These are phyloP conservation scores for Paxillus involutus DNA, from an alignment of 768 basidiomycete genomes.

Conservation along the genomic window DNA sequence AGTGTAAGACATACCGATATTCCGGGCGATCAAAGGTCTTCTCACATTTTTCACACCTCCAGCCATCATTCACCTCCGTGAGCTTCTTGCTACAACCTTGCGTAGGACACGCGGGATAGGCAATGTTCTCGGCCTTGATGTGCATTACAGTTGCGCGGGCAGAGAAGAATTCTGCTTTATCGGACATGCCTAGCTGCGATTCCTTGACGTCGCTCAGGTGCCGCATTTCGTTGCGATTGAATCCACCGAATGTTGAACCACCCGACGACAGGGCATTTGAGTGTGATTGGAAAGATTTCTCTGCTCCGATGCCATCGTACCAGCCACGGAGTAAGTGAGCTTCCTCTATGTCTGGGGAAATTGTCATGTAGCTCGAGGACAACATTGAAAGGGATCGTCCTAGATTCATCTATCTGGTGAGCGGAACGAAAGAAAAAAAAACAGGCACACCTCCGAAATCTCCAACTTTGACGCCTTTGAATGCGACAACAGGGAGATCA, in stretches of 20 bases:
- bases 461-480: conserved; percentile 91
- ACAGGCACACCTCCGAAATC: conserved; percentile 76
- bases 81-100: conserved; percentile 91
- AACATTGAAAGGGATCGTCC: conserved; percentile 85
- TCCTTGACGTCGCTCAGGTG: conserved; percentile 79
- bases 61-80: conserved; percentile 59
- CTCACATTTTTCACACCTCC: conserved; percentile 94
- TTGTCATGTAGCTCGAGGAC: conserved; percentile 75
- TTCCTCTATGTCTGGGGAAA: conserved; percentile 91
- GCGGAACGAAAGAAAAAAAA: not conserved
- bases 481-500: conserved; percentile 75
- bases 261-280: conserved; percentile 42
- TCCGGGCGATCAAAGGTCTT: conserved; percentile 68
- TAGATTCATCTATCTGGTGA: conserved; percentile 26
- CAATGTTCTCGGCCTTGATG: conserved; percentile 77
- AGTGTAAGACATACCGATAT: conserved; percentile 59
- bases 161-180: conserved; percentile 80
- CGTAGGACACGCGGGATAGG: conserved; percentile 87
- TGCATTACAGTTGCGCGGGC: conserved; percentile 83
- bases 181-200: conserved; percentile 68
- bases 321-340: conserved; percentile 87
- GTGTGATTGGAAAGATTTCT: conserved; percentile 70
- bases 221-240: conserved; percentile 73
- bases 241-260: conserved; percentile 40
- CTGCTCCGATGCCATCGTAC: conserved; percentile 75